Evolutionary conservation across 495 filamentous ascomycete genomes (phyloP), one percentile per base, ranked within the genome.

Genomic region (Rhypophila decipiens): DNA sequence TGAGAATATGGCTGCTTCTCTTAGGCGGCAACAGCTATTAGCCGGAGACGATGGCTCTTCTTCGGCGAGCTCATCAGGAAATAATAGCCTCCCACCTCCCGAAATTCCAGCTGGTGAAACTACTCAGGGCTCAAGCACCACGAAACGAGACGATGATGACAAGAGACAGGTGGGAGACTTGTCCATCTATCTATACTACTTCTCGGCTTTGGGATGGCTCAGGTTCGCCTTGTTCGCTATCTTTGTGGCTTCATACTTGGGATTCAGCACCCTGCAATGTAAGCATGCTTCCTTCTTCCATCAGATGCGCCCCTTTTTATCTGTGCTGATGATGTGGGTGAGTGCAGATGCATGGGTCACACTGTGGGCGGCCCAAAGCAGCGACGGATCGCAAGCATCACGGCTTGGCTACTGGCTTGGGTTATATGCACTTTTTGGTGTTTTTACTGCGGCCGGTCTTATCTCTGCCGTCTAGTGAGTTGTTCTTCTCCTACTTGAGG

Each of bases 341-440:
- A 31, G 3, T 22, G 19, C 31, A 46, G 43, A 46, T 37, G 33
- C 33, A 17, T 46, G 43, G 43, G 20, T 46, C 15, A 46, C 43
- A 10, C 17, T 46, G 29, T 46, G 43, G 43, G 33, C n/a, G n/a
- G n/a, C 43, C 11, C 43, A 23, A 37, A 9, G 23, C 43, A 46
- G 35, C 18, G 43, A 46, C 17, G 35, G 17, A 8, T 21, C 31
- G 29, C 27, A 31, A 12, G 23, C 10, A 17, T 24, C 43, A 13
- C n/a, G 35, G 17, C 33, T 46, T 36, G 43, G 43, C 3, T 46
- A 46, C 23, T 46, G 43, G 43, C 43, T 46, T 36, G 43, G 43
- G n/a, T 23, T 46, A 10, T 46, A 36, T 35, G 43, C 27, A 8
- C 31, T 46, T 13, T 46, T 46, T 24, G 43, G 43, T 15, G 27